These are phyloP conservation scores for Tephrocybe sp. DNA, from an alignment of 768 basidiomycete species.

Conservation along the genomic window DNA sequence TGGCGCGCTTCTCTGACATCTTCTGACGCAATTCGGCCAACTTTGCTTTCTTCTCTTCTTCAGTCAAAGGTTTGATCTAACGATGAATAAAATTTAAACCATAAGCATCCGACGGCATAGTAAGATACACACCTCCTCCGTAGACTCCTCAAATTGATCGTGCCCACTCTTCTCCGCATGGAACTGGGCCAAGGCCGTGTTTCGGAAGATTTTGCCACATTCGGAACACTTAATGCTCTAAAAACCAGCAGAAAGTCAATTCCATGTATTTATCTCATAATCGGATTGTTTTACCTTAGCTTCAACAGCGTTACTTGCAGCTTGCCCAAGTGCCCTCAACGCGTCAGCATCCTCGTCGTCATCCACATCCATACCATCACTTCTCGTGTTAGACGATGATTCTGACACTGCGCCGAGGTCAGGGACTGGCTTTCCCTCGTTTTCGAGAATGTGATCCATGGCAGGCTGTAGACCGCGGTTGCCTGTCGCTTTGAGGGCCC, in stretches of 20 bases:
- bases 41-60: constrained; percentile 86
- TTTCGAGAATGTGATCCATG: constrained; percentile 85
- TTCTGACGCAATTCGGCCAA: constrained; percentile 75
- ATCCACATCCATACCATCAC: constrained; percentile 47
- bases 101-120: constrained; percentile 8
- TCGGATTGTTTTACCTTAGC: constrained; percentile 53
- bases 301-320: constrained; percentile 44
- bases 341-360: constrained; percentile 76
- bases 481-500: constrained; percentile 85
- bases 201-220: constrained; percentile 84
- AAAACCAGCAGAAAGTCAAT: not conserved
- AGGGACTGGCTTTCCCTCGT: constrained; percentile 75
- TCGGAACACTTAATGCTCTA: constrained; percentile 82
- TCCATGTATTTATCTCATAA: not conserved
- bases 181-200: constrained; percentile 84
- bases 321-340: constrained; percentile 46
- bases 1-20: constrained; percentile 76
- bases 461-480: constrained; percentile 85
- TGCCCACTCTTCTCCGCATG: constrained; percentile 96
- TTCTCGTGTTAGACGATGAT: constrained; percentile 23
- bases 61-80: constrained; percentile 90
- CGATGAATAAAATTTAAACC: not conserved
- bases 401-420: constrained; percentile 47
- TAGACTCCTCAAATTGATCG: constrained; percentile 93
- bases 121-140: constrained; percentile 67